Conservation (phyloP, 768 basidiomycete genomes). For the Psilocybe azurescens region DNA sequence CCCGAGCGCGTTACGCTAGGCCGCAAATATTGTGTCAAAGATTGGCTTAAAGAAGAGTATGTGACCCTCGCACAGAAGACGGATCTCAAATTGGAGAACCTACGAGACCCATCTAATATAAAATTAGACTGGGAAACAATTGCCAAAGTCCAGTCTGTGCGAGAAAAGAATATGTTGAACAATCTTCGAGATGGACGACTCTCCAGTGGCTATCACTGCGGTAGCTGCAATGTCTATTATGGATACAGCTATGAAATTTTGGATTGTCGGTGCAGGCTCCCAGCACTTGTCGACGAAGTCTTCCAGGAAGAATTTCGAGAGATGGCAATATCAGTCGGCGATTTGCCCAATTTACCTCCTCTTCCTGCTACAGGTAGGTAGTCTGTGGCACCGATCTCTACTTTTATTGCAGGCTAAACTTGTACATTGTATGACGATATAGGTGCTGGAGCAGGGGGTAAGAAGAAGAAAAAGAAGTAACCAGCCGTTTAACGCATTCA, state of each 20-base stretch:
- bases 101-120: not conserved
- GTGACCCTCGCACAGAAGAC: constrained; percentile 2
- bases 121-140: not conserved
- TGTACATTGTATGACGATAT: too few species aligned
- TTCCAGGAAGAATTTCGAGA: constrained; percentile 2
- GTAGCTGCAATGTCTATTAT: not conserved
- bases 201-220: not conserved
- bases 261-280: not conserved
- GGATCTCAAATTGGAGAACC: not conserved
- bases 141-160: not conserved
- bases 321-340: not conserved
- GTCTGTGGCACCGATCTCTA: too few species aligned
- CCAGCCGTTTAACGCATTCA: too few species aligned
- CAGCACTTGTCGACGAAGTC: not conserved
- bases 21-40: not conserved
- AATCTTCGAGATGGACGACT: not conserved
- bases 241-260: not conserved
- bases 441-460: too few species aligned
- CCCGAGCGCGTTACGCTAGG: constrained; percentile 4
- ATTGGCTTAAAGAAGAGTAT: constrained; percentile 8
- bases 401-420: too few species aligned
- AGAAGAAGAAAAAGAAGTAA: too few species aligned
- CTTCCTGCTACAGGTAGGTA: too few species aligned
- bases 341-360: not conserved
- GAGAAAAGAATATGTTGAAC: not conserved